These are phyloP conservation scores for Glebionis coronaria DNA, from an alignment of 129 eudicot genomes.

Conservation along the genomic window DNA sequence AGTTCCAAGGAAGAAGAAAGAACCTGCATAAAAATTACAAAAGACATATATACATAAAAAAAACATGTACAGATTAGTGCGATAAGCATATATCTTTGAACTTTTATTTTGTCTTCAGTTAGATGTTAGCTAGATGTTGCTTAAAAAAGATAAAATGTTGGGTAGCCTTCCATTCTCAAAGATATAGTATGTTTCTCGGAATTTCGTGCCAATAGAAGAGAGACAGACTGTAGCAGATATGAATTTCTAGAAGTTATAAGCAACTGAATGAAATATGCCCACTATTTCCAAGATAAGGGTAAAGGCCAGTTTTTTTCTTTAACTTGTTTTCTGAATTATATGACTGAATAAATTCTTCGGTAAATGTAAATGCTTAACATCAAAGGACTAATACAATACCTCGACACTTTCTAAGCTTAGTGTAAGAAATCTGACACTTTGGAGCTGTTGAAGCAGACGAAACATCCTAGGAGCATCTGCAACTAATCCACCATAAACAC, in stretches of 20 bases:
- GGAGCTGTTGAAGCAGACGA: conserved; percentile 3
- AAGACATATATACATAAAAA: no score
- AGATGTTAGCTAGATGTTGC: neutral
- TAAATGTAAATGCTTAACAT: neutral
- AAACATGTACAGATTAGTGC: neutral
- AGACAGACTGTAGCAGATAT: neutral
- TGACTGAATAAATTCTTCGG: no score
- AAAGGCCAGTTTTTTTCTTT: no score
- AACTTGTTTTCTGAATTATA: no score
- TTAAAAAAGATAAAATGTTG: neutral
- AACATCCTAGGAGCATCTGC: neutral
- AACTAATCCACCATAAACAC: neutral
- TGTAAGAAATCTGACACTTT: conserved; percentile 14
- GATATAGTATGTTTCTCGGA: neutral
- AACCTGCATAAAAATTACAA: no score
- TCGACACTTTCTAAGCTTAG: conserved; percentile 1
- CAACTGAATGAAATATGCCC: no score
- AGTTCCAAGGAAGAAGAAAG: no score
- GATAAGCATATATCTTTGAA: no score
- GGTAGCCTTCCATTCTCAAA: neutral
- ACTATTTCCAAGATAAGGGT: no score
- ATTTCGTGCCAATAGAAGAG: neutral
- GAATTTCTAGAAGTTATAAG: no score
- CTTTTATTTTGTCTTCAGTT: neutral
- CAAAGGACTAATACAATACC: conserved; percentile 6